Base-by-base conservation (phyloP, 73 alveolate genomes). In the Paramecium bursaria region DNA sequence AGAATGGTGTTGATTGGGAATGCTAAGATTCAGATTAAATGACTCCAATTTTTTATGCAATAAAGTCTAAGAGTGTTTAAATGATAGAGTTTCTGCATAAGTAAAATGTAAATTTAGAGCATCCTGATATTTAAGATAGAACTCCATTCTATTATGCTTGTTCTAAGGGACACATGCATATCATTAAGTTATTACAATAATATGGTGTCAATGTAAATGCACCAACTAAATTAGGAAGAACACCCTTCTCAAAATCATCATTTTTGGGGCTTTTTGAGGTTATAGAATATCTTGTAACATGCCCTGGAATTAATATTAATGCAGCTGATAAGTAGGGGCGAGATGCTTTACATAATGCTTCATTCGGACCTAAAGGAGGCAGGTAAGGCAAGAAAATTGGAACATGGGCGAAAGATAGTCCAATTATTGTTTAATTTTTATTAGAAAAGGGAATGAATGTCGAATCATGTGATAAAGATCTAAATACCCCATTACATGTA, bases 121-220 rank as follows among this genome's bases (percentile, higher is more conserved):
- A 79, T 14, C 7, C 51, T 22, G 89, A 79, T 53, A 53, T 54
- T 35, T 53, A 53, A 73, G 35, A 54, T 33, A 79, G 89, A 53
- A 79, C 89, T 33, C 89, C 89, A 53, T 79, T 79, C 46, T 79
- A 79, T 54, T 79, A 73, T 48, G 89, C 89, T 14, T 79, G 89
- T 13, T 79, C 85, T 15, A 17, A 53, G 39, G 89, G 89, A 35
- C 15, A 79, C 10, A 50, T 79, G 2, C 25, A 42, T 23, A 55
- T 54, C 6, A 79, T 79, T 2, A 54, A 54, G 46, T 79, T 17
- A 10, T 30, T 79, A 13, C 14, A 46, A 7, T 49, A 31, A 27
- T 39, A 15, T 39, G 89, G 89, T 21, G 89, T 73, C 1, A 73
- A 79, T 55, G 54, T 79, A 22, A 79, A 79, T 79, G 88, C 89